Evolutionary conservation across 257 asterid genomes (phyloP).

Genomic region (Hygrophila difformis): DNA sequence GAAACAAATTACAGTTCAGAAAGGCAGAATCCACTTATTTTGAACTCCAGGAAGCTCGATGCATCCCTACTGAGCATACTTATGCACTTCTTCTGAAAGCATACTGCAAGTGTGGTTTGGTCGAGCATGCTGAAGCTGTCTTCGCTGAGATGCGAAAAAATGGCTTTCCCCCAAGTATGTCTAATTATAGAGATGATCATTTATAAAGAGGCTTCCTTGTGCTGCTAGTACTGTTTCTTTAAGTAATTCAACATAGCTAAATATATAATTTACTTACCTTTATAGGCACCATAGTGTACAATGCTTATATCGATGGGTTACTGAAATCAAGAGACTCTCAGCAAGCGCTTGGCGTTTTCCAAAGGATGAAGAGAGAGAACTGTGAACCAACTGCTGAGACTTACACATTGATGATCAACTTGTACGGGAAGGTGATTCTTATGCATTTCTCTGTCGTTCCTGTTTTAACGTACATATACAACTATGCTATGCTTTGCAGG

Average conservation of each 20-base stretch:
- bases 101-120: constrained; percentile 48
- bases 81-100: constrained; percentile 75
- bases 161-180: constrained; percentile 53
- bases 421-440: constrained; percentile 69
- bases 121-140: constrained; percentile 66
- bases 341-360: constrained; percentile 55
- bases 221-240: background rate
- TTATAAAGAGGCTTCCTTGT: constrained; percentile 1
- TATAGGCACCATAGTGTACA: constrained; percentile 62
- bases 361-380: constrained; percentile 64
- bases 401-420: constrained; percentile 75
- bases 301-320: constrained; percentile 72
- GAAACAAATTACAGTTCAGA: constrained; percentile 38
- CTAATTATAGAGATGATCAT: background rate
- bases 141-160: constrained; percentile 55
- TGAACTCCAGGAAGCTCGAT: constrained; percentile 57
- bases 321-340: constrained; percentile 40
- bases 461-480: too few relatives aligned
- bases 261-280: constrained; percentile 12
- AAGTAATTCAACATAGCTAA: constrained; percentile 1
- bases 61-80: constrained; percentile 84
- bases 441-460: too few relatives aligned
- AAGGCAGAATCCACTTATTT: constrained; percentile 67
- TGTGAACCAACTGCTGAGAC: constrained; percentile 67
- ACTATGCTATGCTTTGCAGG: too few relatives aligned